Percentiles rank a stretch among this genome's conserved stretches.
Conservation (phyloP, 495 filamentous ascomycete species). For the Annulohypoxylon stygium region DNA sequence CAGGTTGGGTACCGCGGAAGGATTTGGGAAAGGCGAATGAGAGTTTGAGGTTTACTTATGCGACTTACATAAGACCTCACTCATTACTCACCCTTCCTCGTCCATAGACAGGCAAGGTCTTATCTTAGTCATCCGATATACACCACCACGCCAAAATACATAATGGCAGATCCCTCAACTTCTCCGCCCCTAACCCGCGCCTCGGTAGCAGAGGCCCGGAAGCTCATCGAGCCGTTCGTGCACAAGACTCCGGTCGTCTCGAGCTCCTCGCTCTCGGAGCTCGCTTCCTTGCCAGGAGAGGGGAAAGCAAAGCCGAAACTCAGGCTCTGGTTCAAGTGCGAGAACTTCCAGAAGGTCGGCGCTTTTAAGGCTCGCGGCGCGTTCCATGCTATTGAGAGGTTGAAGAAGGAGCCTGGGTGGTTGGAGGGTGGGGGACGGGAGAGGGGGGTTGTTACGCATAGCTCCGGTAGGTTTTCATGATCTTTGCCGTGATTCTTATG, state of each 20-base stretch:
- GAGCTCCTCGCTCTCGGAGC: conserved; percentile 73
- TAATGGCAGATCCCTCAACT: conserved; percentile 65
- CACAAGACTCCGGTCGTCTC: conserved; percentile 89
- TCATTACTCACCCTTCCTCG: too few species aligned
- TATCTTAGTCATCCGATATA: background rate
- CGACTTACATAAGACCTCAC: background rate
- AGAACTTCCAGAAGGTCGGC: conserved; percentile 91
- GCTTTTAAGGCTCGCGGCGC: conserved; percentile 95
- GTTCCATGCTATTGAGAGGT: conserved; percentile 84
- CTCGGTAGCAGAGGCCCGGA: conserved; percentile 77
- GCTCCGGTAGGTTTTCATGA: conserved; percentile 71
- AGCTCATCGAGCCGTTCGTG: conserved; percentile 78
- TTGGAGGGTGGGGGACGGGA: conserved; percentile 61
- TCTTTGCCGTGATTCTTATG: background rate
- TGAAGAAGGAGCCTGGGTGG: conserved; percentile 74
- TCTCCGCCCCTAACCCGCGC: conserved; percentile 73
- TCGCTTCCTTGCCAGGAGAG: conserved; percentile 75
- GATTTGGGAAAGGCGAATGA: background rate
- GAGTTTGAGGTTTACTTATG: background rate
- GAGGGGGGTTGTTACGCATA: conserved; percentile 91
- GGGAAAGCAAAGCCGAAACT: conserved; percentile 74
- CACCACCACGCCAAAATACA: background rate
- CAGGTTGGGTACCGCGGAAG: background rate
- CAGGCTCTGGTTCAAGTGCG: conserved; percentile 93
- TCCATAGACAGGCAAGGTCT: background rate